Percentiles rank a stretch among this genome's conserved stretches.
Conservation (phyloP, 768 basidiomycete species). For the Lentinula boryana region DNA sequence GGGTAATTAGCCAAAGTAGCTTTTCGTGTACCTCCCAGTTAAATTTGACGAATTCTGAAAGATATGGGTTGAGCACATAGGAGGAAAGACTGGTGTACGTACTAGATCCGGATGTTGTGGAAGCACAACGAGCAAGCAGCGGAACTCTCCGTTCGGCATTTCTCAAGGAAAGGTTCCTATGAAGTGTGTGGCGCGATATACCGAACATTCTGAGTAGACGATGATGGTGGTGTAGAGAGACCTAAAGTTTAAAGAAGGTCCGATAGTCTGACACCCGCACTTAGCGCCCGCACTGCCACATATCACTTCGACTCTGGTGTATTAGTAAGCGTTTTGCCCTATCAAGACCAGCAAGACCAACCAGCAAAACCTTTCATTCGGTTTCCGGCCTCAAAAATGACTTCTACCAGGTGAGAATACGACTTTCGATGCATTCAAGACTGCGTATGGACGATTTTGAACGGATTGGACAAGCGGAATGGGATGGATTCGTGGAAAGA, state of each 20-base stretch:
- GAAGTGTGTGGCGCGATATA: background rate
- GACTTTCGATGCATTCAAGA: background rate
- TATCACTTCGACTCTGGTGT: background rate
- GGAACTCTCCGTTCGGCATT: background rate
- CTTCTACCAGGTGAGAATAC: conserved; percentile 4
- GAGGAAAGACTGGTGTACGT: background rate
- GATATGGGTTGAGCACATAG: background rate
- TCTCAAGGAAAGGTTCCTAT: background rate
- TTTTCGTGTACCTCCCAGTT: conserved; percentile 33
- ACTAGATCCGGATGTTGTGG: conserved; percentile 7
- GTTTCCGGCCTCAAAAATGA: conserved; percentile 6
- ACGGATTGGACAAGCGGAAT: background rate
- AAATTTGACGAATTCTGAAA: conserved; percentile 32
- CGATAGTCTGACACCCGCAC: background rate
- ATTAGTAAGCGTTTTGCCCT: background rate
- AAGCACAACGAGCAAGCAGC: background rate
- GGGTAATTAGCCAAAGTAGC: background rate
- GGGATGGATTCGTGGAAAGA: conserved; percentile 1
- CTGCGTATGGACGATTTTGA: background rate
- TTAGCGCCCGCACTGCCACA: background rate
- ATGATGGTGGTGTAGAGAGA: background rate
- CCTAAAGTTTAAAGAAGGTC: background rate
- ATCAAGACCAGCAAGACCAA: background rate
- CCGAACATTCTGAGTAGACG: background rate
- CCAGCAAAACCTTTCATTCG: background rate